Base-by-base conservation (phyloP, 306 rosid species). In the Dalbergia cultrata region DNA sequence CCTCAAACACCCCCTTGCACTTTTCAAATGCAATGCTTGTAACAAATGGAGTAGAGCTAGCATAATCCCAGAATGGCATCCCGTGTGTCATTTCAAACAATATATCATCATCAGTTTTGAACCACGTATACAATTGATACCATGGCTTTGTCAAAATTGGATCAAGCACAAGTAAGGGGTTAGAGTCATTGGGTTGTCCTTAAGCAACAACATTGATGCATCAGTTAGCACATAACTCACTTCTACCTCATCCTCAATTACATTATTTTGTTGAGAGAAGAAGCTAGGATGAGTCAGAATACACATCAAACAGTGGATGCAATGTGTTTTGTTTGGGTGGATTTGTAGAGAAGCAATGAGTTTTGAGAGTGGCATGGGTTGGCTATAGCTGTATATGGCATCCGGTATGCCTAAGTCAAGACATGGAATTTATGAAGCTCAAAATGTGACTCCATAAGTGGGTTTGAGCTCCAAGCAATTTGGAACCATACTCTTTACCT, bases 281-380 rank as follows among this genome's bases (percentile, higher is more conserved):
- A 89, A 81, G 13, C 85, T 87, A 2, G 83, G 85, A 73, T 73
- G 84, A 0, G 80, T 59, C 12, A 85, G 67, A 33, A 85, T 49
- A 13, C 85, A 67, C 91, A 89, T 89, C 3, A 89, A 78, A 33
- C 89, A 88, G 8, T 43, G 8, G 49, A 85, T 45, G 56, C 8
- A 49, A 1, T 18, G 53, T 11, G 85, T 9, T 79, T 77, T 89
- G 5, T 79, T 41, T 8, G 88, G 84, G 13, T 79, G 80, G 31
- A 89, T 47, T 8, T 44, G 60, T 18, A 91, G 86, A 0, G 72
- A 54, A 4, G 53, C 64, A 60, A 74, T 67, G 62, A 91, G 88
- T 31, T 61, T 7, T 6, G 92, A 75, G 12, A 89, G 88, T n/a
- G 87, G 70, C 61, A 91, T 85, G 52, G 92, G 88, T 75, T 83